These are phyloP conservation scores for Dryadomyces sulphureus DNA, from an alignment of 2,329 filamentous ascomycete genomes.

Conservation along the genomic window DNA sequence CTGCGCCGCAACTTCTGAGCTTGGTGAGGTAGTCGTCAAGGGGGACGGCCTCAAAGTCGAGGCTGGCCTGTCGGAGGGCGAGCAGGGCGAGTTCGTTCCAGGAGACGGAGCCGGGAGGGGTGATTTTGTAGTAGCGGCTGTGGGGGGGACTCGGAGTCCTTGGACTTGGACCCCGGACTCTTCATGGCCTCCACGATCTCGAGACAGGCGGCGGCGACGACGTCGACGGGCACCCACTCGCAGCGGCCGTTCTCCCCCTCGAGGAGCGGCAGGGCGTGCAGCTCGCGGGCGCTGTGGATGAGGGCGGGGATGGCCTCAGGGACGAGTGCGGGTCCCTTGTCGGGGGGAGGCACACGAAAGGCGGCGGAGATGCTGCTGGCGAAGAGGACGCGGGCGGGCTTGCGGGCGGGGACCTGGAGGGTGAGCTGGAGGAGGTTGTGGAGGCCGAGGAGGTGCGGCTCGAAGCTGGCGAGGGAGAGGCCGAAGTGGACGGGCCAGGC, in stretches of 20 bases:
- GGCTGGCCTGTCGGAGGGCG: conserved; percentile 25
- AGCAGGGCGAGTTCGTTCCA: conserved; percentile 37
- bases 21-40: conserved; percentile 10
- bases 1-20: conserved; percentile 4
- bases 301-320: conserved; percentile 36
- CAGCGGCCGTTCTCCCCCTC: conserved; percentile 20
- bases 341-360: conserved; percentile 4
- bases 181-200: conserved; percentile 17
- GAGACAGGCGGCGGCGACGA: conserved; percentile 23
- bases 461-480: no score
- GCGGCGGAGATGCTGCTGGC: conserved; percentile 10
- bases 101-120: conserved; percentile 30
- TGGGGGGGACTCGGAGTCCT: conserved; percentile 7
- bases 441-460: conserved; percentile 26
- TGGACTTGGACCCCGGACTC: conserved; percentile 1
- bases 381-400: conserved; percentile 8
- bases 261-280: conserved; percentile 28
- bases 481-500: conserved; percentile 39
- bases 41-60: conserved; percentile 16
- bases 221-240: conserved; percentile 31
- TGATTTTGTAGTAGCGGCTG: conserved; percentile 29
- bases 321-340: neutral
- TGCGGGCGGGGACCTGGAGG: conserved; percentile 1
- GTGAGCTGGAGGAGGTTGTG: conserved; percentile 24
- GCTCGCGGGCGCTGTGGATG: conserved; percentile 27